Percentiles rank a stretch among this genome's conserved stretches.
phyloP scores from a whole-genome alignment of 2,329 filamentous ascomycete genomes.

The Lasiodiplodia hormozganensis region DNA sequence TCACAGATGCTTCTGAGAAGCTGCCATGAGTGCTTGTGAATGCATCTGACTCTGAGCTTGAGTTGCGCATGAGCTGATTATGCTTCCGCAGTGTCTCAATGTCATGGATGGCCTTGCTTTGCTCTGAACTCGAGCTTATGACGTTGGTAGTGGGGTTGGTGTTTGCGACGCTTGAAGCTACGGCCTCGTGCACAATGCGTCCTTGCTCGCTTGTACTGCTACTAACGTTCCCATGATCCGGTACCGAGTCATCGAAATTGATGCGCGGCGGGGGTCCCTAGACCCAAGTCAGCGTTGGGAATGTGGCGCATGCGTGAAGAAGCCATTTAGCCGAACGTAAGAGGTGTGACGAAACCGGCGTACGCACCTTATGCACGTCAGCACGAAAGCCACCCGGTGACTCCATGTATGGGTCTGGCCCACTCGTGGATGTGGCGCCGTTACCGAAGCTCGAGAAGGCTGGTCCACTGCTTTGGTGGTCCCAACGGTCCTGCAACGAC shows the following conservation, averaged over 20 bases:
- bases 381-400: conserved; percentile 21
- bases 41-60: conserved; percentile 49
- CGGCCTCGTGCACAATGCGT: conserved; percentile 20
- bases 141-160: conserved; percentile 15
- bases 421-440: conserved; percentile 22
- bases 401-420: conserved; percentile 26
- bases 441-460: conserved; percentile 45
- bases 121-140: conserved; percentile 24
- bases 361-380: conserved; percentile 30
- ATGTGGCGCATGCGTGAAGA: conserved; percentile 28
- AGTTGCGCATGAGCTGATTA: conserved; percentile 49
- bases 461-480: conserved; percentile 31
- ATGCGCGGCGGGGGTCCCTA: conserved; percentile 28
- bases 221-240: conserved; percentile 25
- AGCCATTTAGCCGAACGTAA: conserved; percentile 11
- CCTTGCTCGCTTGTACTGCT: conserved; percentile 23
- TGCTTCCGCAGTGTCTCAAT: conserved; percentile 48
- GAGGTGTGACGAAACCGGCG: conserved; percentile 25
- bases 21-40: conserved; percentile 42
- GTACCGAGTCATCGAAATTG: conserved; percentile 28
- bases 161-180: conserved; percentile 21
- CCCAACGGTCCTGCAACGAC: conserved; percentile 41
- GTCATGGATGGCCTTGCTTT: conserved; percentile 41
- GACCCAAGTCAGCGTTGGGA: conserved; percentile 23
- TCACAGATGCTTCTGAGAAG: conserved; percentile 38